Percentiles rank a stretch among this genome's conserved stretches.
phyloP scores from a whole-genome alignment of 305 asterid species.

The Fraxinus ornus region DNA sequence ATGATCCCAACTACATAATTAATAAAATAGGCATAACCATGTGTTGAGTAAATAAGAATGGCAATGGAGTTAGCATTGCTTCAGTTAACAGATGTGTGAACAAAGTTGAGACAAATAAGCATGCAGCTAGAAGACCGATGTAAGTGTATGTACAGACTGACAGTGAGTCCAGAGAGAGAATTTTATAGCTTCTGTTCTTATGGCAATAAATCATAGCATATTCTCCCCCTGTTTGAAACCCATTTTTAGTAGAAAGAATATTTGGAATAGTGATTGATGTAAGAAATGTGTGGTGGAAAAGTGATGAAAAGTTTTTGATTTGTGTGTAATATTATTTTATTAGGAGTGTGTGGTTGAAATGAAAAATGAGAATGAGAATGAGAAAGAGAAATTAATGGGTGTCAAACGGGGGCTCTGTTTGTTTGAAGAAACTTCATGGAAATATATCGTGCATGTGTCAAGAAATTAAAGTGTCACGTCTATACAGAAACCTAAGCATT shows the following conservation, averaged over 20 bases:
- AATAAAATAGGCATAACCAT: constrained; percentile 22
- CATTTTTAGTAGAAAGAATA: no score
- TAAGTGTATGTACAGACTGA: not conserved
- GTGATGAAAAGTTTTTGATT: no score
- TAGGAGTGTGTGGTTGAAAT: no score
- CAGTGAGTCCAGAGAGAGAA: not conserved
- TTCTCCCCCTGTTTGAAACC: no score
- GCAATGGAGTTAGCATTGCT: constrained; percentile 8
- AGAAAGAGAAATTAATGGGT: no score
- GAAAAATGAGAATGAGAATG: no score
- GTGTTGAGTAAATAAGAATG: constrained; percentile 13
- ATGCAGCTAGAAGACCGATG: not conserved
- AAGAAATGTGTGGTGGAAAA: no score
- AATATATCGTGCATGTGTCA: not conserved
- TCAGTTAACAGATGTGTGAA: constrained; percentile 1
- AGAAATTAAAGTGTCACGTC: not conserved
- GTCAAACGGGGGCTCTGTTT: not conserved
- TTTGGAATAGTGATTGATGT: no score
- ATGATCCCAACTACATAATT: constrained; percentile 18
- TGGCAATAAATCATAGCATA: not conserved
- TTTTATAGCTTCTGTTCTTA: not conserved
- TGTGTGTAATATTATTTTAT: no score
- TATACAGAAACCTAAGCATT: not conserved
- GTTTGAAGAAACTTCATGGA: not conserved
- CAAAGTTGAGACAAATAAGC: constrained; percentile 12